Conservation (phyloP, 176 grass and related monocot genomes). For the Hyparrhenia diplandra region DNA sequence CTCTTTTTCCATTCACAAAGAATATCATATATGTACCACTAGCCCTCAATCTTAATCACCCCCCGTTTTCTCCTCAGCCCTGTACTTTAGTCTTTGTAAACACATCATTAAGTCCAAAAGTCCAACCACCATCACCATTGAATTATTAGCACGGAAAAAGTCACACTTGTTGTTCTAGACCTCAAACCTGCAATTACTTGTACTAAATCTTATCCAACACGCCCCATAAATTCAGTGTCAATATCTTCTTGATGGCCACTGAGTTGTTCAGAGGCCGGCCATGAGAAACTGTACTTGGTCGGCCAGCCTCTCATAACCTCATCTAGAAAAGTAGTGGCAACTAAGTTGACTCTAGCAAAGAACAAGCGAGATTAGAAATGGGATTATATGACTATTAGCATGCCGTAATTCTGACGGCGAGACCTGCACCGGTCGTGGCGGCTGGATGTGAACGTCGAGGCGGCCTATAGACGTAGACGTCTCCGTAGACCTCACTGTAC, state of each 20-base stretch:
- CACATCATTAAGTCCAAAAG: slow-evolving; percentile 23
- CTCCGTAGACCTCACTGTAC: slow-evolving; percentile 24
- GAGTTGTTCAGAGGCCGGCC: background rate
- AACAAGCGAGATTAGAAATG: background rate
- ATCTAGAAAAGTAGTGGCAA: too few relatives aligned
- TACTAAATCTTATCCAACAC: slow-evolving; percentile 28
- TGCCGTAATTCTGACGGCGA: background rate
- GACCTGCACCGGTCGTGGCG: background rate
- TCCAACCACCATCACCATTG: slow-evolving; percentile 29
- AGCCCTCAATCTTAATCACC: background rate
- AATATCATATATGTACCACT: background rate
- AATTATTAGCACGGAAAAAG: slow-evolving; percentile 26
- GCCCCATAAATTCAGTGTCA: background rate
- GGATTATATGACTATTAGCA: background rate
- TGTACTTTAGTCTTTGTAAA: slow-evolving; percentile 35
- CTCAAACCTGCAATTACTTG: background rate
- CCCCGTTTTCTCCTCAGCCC: background rate
- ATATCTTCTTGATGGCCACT: slow-evolving; percentile 13
- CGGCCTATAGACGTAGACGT: slow-evolving; percentile 17
- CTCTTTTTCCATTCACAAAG: background rate
- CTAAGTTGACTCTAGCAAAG: background rate
- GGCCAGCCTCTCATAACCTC: too few relatives aligned
- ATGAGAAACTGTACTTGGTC: background rate
- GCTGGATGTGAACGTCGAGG: slow-evolving; percentile 10
- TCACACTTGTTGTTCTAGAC: slow-evolving; percentile 25